Conservation (phyloP, 2,329 filamentous ascomycete species). For the Ophiobolus disseminans region DNA sequence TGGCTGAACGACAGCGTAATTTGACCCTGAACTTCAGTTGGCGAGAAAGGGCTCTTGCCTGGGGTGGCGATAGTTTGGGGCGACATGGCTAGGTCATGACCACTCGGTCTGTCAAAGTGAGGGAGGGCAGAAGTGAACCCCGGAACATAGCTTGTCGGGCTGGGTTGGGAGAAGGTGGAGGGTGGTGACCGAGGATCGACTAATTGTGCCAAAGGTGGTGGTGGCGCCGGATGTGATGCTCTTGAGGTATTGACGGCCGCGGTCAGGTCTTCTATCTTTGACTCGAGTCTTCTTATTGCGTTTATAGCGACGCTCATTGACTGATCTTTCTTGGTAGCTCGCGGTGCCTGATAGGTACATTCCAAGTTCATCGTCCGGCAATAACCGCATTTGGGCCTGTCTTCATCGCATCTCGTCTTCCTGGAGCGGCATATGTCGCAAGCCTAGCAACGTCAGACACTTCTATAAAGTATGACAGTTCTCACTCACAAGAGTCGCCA, state of each 20-base stretch:
- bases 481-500: conserved; percentile 41
- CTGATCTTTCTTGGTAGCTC: conserved; percentile 62
- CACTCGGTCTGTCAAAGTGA: conserved; percentile 26
- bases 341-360: conserved; percentile 61
- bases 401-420: conserved; percentile 64
- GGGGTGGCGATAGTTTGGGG: conserved; percentile 37
- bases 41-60: conserved; percentile 27
- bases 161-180: conserved; percentile 37
- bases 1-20: conserved; percentile 59
- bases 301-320: conserved; percentile 63
- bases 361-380: conserved; percentile 58
- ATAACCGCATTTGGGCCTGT: conserved; percentile 59
- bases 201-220: conserved; percentile 14
- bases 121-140: conserved; percentile 11
- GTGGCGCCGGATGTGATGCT: conserved; percentile 9
- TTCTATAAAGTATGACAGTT: background rate
- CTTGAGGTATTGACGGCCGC: conserved; percentile 40
- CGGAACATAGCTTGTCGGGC: conserved; percentile 26
- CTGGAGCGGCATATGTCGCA: conserved; percentile 62
- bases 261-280: conserved; percentile 60
- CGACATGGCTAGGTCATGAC: conserved; percentile 34
- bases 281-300: conserved; percentile 60
- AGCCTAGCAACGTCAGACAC: conserved; percentile 46
- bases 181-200: conserved; percentile 37
- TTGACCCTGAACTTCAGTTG: conserved; percentile 24